Conservation (phyloP, 208 protist species). For the Acanthamoeba sp. region DNA sequence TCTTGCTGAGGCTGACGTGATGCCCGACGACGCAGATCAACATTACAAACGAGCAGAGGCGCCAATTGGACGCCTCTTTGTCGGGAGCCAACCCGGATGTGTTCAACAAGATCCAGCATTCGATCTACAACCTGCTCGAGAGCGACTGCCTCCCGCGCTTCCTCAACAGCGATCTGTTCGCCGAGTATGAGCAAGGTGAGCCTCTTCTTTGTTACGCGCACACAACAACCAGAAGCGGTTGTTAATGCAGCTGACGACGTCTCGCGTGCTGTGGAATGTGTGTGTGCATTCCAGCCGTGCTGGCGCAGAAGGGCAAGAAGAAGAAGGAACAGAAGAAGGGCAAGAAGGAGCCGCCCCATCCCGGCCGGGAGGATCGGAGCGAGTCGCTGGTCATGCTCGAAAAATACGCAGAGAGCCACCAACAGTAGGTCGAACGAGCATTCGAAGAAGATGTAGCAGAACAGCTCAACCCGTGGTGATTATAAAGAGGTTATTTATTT, state of each 20-base stretch:
- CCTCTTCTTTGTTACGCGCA: background rate
- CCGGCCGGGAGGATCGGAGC: background rate
- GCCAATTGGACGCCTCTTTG: background rate
- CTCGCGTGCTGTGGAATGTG: background rate
- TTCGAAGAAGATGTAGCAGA: no score
- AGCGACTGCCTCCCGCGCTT: background rate
- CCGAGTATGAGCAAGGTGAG: background rate
- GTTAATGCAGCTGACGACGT: no score
- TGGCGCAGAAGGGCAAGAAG: background rate
- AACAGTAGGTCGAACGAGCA: no score
- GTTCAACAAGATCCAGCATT: conserved; percentile 45
- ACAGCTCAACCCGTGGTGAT: no score
- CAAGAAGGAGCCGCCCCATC: background rate
- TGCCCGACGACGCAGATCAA: no score
- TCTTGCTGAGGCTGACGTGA: background rate
- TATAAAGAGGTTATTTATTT: no score
- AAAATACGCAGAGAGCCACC: background rate
- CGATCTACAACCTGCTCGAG: background rate
- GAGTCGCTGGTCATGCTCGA: conserved; percentile 14
- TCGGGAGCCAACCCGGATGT: background rate
- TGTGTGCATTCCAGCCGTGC: background rate
- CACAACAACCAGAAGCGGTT: no score
- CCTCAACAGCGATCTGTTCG: background rate
- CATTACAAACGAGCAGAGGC: background rate
- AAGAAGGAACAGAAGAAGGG: background rate